Base-by-base conservation (phyloP, 1,284 basidiomycete genomes). In the Hymenochaete sp. region DNA sequence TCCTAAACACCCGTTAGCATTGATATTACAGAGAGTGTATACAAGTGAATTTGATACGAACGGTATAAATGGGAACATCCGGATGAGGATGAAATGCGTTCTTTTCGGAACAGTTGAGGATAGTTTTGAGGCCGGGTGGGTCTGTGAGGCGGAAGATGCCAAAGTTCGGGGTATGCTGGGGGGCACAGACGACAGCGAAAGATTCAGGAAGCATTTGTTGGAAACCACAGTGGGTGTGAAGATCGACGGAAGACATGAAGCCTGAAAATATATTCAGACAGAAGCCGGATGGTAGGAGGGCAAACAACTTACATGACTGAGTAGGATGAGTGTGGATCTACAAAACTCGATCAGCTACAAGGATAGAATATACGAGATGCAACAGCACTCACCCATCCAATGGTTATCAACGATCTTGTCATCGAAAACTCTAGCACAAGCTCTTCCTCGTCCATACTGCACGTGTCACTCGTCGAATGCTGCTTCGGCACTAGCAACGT, bases 271-370 rank as follows among this genome's bases (percentile, higher is more conserved):
- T 26, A 47, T 29, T 19, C 32, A 38, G 21, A 32, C 27, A 49
- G 40, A 28, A 25, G 16, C 35, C 28, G 32, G 1, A 27, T 14
- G 19, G 2, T 25, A 6, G 38, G 13, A 8, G 22, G 16, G 33
- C 21, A 31, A 24, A 16, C 27, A n/a, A 69, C 75, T 49, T 53
- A 81, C 89, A 93, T 44, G 81, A 83, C 55, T 93, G 90, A 11
- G 87, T 84, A 1, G 91, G 91, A 60, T 93, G 90, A 0, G 90
- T 93, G 64, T 93, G 90, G 53, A 93, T 93, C 87, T 91, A 26
- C 10, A 42, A 11, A 31, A 6, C 56, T 39, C 37, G 22, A 24
- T 19, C 26, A 40, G 32, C 14, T 14, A 44, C 27, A 2, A 51
- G 41, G 40, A 47, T 33, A 27, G 32, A 47, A 24, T 35, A 49